Percentiles rank a stretch among this genome's conserved stretches.
Evolutionary conservation across 768 basidiomycete species (phyloP).

Genomic region (Tulasnella sp.): DNA sequence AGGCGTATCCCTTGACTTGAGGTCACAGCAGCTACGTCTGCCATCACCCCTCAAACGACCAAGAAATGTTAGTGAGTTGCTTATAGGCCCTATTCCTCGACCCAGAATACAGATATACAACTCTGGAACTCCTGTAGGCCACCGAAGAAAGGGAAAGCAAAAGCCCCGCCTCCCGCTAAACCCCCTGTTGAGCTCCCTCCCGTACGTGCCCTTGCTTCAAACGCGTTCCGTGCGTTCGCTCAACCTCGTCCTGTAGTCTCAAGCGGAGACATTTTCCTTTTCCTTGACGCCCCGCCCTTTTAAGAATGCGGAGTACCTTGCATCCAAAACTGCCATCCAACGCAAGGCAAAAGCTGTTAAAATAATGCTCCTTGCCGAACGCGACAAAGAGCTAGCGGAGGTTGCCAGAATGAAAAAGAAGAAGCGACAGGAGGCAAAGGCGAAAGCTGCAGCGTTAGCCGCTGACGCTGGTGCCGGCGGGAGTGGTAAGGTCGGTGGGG

Average conservation of each 20-base stretch:
- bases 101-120: too few species aligned
- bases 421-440: constrained; percentile 30
- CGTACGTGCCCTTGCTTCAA: not conserved
- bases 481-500: not conserved
- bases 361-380: constrained; percentile 61
- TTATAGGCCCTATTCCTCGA: too few species aligned
- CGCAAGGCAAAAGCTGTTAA: constrained; percentile 71
- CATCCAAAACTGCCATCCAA: constrained; percentile 47
- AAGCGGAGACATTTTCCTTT: constrained; percentile 65
- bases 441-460: constrained; percentile 42
- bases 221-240: not conserved
- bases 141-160: not conserved
- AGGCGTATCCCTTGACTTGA: too few species aligned
- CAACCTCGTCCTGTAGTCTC: constrained; percentile 33
- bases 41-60: too few species aligned
- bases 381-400: constrained; percentile 44
- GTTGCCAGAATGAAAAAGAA: not conserved
- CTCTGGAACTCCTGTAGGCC: not conserved
- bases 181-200: constrained; percentile 1
- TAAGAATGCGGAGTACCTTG: constrained; percentile 43
- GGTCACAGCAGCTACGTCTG: too few species aligned
- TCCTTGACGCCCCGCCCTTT: constrained; percentile 59
- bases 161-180: not conserved
- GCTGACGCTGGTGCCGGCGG: constrained; percentile 31
- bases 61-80: too few species aligned